These are phyloP conservation scores for Mortierella alpina DNA, from an alignment of 192 early-diverging fungal species.

Conservation along the genomic window DNA sequence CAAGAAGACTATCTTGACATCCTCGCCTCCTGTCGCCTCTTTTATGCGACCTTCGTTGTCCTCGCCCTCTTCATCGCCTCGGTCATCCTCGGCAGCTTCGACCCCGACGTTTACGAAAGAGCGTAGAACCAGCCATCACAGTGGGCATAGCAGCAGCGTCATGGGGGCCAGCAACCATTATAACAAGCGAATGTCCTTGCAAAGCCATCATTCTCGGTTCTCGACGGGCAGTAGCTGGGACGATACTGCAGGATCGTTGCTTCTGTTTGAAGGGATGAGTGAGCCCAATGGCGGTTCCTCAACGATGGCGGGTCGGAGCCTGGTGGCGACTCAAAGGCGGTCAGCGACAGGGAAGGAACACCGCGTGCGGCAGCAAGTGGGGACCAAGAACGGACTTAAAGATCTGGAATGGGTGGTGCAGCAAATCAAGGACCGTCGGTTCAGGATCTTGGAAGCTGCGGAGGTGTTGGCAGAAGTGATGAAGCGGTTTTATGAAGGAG, in stretches of 20 bases:
- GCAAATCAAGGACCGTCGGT: conserved; percentile 42
- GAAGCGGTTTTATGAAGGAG: conserved; percentile 43
- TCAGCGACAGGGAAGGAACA: conserved; percentile 13
- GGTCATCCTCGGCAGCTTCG: conserved; percentile 5
- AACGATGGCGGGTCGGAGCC: neutral
- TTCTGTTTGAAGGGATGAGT: conserved; percentile 14
- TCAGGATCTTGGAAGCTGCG: conserved; percentile 35
- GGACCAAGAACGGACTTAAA: conserved; percentile 37
- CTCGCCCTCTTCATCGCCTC: conserved; percentile 1
- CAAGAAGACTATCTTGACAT: conserved; percentile 31
- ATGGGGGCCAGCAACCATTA: no score
- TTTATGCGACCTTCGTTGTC: neutral
- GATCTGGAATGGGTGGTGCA: conserved; percentile 44
- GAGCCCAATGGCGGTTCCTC: conserved; percentile 18
- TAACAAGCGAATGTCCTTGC: conserved; percentile 21
- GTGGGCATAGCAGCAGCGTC: neutral
- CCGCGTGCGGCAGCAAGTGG: conserved; percentile 18
- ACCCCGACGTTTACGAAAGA: neutral
- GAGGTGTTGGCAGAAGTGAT: conserved; percentile 37
- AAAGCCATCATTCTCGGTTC: conserved; percentile 30
- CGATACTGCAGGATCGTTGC: conserved; percentile 18
- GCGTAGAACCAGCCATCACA: neutral
- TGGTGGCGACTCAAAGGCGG: neutral
- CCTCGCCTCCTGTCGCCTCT: conserved; percentile 1
- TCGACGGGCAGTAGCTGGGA: conserved; percentile 40